Percentiles rank a stretch among this genome's conserved stretches.
phyloP scores from a whole-genome alignment of 495 filamentous ascomycete genomes.

The Elasticomyces elasticus region DNA sequence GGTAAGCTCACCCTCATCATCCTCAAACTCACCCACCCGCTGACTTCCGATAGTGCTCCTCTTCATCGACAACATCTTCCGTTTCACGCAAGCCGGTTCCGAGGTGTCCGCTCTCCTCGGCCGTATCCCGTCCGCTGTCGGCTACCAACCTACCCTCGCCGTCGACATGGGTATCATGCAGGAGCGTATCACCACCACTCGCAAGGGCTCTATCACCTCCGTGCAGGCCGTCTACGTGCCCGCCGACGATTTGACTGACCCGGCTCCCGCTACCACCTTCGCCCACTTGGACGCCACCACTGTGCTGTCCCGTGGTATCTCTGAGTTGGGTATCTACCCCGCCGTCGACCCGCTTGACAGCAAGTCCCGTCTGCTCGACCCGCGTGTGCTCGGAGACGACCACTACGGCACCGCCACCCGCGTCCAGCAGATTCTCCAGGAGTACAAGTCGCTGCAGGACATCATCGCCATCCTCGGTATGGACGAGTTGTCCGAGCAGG shows the following conservation, averaged over 20 bases:
- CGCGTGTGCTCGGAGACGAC: conserved; percentile 92
- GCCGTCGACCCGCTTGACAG: conserved; percentile 99
- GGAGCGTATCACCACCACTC: conserved; percentile 99
- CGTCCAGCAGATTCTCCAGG: conserved; percentile 98
- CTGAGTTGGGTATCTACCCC: conserved; percentile 99
- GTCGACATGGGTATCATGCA: conserved; percentile 99
- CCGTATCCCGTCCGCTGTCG: conserved; percentile 99
- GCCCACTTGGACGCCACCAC: conserved; percentile 99
- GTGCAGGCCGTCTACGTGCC: conserved; percentile 99
- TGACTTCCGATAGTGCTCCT: conserved; percentile 59
- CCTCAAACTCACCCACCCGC: background rate
- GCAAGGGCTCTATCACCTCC: conserved; percentile 98
- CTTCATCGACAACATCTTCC: conserved; percentile 97
- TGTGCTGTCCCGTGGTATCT: conserved; percentile 99
- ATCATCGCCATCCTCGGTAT: conserved; percentile 99
- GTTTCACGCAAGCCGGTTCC: conserved; percentile 99
- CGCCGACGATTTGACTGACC: conserved; percentile 99
- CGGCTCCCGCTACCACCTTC: conserved; percentile 98
- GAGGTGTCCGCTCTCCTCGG: conserved; percentile 98
- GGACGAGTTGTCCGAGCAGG: conserved; percentile 97
- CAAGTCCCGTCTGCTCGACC: conserved; percentile 99
- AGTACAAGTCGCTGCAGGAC: conserved; percentile 99
- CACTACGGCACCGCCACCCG: conserved; percentile 91
- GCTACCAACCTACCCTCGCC: conserved; percentile 99
- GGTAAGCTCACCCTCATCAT: conserved; percentile 28